Base-by-base conservation (phyloP, 192 early-diverging fungal genomes). In the Backusella mclennaniae region DNA sequence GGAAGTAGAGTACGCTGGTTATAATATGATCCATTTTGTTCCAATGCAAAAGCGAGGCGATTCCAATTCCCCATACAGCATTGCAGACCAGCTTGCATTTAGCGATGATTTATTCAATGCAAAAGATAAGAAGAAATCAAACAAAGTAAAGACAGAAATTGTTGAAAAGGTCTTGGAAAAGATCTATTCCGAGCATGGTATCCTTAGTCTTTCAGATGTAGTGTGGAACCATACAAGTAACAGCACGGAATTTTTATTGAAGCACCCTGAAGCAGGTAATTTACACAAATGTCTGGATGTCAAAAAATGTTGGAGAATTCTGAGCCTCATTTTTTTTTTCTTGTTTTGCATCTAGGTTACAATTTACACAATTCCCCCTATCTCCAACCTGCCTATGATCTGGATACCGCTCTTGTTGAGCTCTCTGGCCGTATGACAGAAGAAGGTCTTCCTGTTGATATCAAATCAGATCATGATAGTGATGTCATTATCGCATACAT, bases 181-280 rank as follows among this genome's bases (percentile, higher is more conserved):
- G 35, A 91, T 96, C 73, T 84, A 89, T 69, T 79, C 88, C 9
- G 86, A 90, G 36, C 90, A 90, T 82, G 89, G 88, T 0, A 87
- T 97, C 68, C 84, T 99, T 46, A 90, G 89, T 49, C 83, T 94
- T 46, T 96, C 96, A 11, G 98, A 99, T 84, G 90, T 99, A 75
- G 98, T 99, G 3, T 99, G 96, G 96, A 99, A 99, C 85, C 98
- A 99, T 84, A 99, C 97, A 23, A 93, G 96, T 29, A 91, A 90
- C 83, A 93, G 97, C 78, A 94, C 95, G n/a, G 84, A 81, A n/a
- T 99, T 96, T 94, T 89, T 99, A 44, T 83, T 90, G 80, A 92
- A 97, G 53, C 98, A 99, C 81, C 98, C 98, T 6, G 98, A 99
- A 83, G 94, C 95, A 75, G 93, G 93, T 93, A 82, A 23, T 38